These are phyloP conservation scores for Solanum virginianum DNA, from an alignment of 257 asterid genomes.

Conservation along the genomic window DNA sequence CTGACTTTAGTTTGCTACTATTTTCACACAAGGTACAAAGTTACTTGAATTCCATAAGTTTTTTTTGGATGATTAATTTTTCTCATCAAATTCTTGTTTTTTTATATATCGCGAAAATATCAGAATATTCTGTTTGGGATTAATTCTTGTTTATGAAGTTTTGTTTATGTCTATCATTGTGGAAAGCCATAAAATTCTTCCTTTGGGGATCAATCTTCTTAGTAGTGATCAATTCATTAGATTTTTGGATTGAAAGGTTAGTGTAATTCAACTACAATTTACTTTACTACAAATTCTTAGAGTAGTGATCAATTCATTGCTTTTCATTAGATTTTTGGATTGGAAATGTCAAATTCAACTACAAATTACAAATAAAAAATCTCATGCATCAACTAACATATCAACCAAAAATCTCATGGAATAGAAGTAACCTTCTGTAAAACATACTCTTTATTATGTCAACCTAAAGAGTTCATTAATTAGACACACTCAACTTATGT, in stretches of 20 bases:
- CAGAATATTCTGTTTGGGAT: background rate
- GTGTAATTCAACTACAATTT: background rate
- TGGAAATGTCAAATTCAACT: no score
- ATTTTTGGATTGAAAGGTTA: background rate
- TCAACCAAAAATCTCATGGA: no score
- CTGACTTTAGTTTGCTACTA: background rate
- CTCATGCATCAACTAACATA: no score
- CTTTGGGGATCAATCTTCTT: background rate
- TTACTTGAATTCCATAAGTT: background rate
- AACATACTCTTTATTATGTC: no score
- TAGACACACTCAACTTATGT: no score
- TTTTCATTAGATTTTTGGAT: background rate
- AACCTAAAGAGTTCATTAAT: no score
- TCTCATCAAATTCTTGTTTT: background rate
- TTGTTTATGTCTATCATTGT: no score
- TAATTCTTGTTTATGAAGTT: background rate
- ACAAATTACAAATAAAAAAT: no score
- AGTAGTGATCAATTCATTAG: background rate
- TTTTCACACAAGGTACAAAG: background rate
- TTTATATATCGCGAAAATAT: background rate
- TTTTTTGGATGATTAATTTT: no score
- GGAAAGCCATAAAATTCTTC: no score
- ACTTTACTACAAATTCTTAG: no score
- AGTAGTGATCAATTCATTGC: background rate
- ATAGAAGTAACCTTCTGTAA: no score